A percentile compares a stretch with the other conserved stretches of the same genome.
Evolutionary conservation across 164 flowering plant species (phyloP).

Genomic region (Macadamia integrifolia): DNA sequence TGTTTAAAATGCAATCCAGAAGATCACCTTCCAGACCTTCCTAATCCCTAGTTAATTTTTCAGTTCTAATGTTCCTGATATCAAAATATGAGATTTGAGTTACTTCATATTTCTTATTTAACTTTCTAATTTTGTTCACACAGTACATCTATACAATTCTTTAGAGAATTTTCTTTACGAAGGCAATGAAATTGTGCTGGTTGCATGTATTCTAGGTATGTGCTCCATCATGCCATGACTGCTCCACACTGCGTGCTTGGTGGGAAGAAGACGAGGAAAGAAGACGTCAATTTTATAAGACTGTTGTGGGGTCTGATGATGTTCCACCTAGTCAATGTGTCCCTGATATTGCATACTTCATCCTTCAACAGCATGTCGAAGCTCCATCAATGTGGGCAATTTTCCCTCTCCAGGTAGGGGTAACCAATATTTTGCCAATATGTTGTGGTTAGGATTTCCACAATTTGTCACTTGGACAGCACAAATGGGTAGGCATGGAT

Average conservation of each 20-base stretch:
- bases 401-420: conserved; percentile 88
- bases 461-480: not conserved
- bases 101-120: no score
- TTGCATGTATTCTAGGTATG: conserved; percentile 51
- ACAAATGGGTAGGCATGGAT: not conserved
- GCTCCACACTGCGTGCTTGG: conserved; percentile 98
- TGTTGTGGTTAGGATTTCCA: not conserved
- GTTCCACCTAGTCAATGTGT: conserved; percentile 66
- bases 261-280: conserved; percentile 99
- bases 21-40: no score
- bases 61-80: no score
- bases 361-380: conserved; percentile 77
- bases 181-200: not conserved
- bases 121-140: no score
- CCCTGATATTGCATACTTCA: conserved; percentile 69
- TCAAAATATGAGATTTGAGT: no score
- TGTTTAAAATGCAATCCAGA: no score
- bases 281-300: conserved; percentile 58
- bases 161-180: not conserved
- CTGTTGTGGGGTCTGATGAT: conserved; percentile 55
- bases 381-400: conserved; percentile 99
- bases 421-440: not conserved
- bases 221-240: conserved; percentile 99
- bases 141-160: no score
- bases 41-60: no score